phyloP scores from a whole-genome alignment of 495 filamentous ascomycete genomes.

The Oidiodendron maius region DNA sequence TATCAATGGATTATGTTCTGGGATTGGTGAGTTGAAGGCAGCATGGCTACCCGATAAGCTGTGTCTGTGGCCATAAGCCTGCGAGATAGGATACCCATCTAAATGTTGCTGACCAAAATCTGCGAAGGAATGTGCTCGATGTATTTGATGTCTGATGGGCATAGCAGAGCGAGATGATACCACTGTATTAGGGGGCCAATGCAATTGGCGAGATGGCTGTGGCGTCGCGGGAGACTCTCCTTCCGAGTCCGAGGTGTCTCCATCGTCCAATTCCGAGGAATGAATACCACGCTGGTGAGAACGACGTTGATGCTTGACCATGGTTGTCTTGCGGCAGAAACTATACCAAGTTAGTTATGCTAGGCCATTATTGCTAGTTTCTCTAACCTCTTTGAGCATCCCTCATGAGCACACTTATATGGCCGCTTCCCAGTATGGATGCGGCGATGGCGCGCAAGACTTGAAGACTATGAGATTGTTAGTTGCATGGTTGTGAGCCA shows the following conservation, averaged over 20 bases:
- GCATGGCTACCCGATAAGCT: constrained; percentile 34
- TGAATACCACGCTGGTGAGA: constrained; percentile 60
- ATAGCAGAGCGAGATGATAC: constrained; percentile 11
- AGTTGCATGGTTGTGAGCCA: constrained; percentile 21
- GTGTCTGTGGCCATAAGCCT: constrained; percentile 34
- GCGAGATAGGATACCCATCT: constrained; percentile 32
- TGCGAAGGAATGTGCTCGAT: constrained; percentile 37
- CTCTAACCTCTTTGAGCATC: constrained; percentile 73
- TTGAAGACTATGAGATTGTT: constrained; percentile 64
- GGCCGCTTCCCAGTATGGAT: constrained; percentile 83
- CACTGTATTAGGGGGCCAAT: constrained; percentile 19
- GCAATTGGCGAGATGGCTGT: constrained; percentile 33
- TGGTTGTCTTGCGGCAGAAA: constrained; percentile 83
- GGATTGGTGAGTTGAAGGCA: constrained; percentile 21
- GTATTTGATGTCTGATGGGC: constrained; percentile 21
- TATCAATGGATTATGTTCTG: constrained; percentile 15
- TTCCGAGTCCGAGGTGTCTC: constrained; percentile 50
- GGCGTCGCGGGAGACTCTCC: constrained; percentile 46
- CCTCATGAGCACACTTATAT: constrained; percentile 72
- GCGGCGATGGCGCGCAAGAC: constrained; percentile 77
- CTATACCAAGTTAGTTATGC: constrained; percentile 35
- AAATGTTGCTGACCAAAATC: constrained; percentile 39
- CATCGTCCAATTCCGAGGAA: constrained; percentile 43
- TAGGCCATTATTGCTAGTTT: constrained; percentile 11
- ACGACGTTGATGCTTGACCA: constrained; percentile 75